Evolutionary conservation across 2,329 filamentous ascomycete species (phyloP).

Genomic region (Fusarium keratoplasticum): DNA sequence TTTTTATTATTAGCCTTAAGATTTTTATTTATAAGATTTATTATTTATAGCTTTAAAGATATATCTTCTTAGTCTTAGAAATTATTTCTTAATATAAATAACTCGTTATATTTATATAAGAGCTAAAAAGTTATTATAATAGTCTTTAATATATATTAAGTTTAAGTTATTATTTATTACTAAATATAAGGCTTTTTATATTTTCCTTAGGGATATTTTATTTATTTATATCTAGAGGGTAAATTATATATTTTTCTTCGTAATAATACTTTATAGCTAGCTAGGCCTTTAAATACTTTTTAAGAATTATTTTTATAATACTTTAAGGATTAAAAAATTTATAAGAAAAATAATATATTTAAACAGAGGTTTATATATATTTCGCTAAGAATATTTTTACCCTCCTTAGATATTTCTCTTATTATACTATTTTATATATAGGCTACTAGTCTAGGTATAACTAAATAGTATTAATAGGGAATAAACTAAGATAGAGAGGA

Average conservation of each 20-base stretch:
- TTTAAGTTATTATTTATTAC: background rate
- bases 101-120: background rate
- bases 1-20: background rate
- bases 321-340: no score
- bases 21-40: background rate
- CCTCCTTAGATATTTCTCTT: no score
- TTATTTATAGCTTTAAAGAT: background rate
- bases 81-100: background rate
- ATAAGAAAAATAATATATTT: no score
- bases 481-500: no score
- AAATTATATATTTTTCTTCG: background rate
- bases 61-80: background rate
- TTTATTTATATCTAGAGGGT: background rate
- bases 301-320: no score
- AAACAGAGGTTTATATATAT: no score
- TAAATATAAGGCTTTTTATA: background rate
- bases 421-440: no score
- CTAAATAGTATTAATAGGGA: no score
- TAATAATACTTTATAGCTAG: background rate
- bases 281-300: background rate
- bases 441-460: no score
- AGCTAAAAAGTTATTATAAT: background rate
- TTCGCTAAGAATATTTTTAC: no score
- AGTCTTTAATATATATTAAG: background rate
- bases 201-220: background rate